phyloP scores from a whole-genome alignment of 169 alveolate species.

The Plasmodium fragile region DNA sequence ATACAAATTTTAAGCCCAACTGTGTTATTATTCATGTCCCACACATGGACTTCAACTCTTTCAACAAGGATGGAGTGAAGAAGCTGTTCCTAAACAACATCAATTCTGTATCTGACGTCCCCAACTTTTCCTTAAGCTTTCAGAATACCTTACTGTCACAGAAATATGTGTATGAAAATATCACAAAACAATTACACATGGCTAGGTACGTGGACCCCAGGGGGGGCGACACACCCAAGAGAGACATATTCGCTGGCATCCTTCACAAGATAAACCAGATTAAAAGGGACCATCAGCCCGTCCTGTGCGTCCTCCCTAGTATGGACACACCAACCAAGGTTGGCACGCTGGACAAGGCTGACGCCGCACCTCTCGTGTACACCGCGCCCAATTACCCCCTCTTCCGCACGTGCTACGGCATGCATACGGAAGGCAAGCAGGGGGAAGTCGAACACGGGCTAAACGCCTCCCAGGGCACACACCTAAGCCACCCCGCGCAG shows the following conservation, averaged over 20 bases:
- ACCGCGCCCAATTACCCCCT: constrained; percentile 17
- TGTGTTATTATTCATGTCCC: constrained; percentile 72
- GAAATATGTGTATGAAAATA: constrained; percentile 37
- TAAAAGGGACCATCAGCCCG: background rate
- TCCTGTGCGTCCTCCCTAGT: background rate
- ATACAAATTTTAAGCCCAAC: constrained; percentile 51
- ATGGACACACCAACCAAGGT: background rate
- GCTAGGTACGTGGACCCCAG: constrained; percentile 19
- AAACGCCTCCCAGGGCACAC: background rate
- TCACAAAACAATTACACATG: constrained; percentile 11
- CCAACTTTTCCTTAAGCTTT: constrained; percentile 41
- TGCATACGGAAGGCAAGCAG: background rate
- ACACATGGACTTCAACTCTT: background rate
- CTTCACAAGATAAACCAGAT: constrained; percentile 5
- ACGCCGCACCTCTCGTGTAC: background rate
- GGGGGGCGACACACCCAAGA: background rate
- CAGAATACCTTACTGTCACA: constrained; percentile 42
- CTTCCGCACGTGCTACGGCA: constrained; percentile 4
- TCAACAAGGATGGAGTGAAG: constrained; percentile 18
- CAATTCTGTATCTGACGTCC: constrained; percentile 23
- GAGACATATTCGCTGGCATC: constrained; percentile 14
- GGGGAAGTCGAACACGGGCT: background rate
- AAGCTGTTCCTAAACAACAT: constrained; percentile 45
- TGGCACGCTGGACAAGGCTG: background rate
- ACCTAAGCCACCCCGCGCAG: background rate